These are phyloP conservation scores for Candida freyschussii DNA, from an alignment of 1,139 yeast species.

Conservation along the genomic window DNA sequence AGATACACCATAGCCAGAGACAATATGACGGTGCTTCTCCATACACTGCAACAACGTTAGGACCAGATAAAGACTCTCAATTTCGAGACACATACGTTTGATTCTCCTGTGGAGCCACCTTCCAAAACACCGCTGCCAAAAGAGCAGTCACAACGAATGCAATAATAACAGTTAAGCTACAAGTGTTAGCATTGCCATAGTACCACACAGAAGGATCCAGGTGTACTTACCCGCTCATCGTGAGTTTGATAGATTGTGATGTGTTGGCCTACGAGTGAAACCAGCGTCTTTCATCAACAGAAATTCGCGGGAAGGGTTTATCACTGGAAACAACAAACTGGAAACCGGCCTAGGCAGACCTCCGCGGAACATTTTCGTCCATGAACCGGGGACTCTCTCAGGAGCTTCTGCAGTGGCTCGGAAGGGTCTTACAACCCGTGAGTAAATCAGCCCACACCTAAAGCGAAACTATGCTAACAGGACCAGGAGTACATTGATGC, in stretches of 20 bases:
- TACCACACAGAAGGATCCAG: background rate
- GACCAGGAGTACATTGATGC: constrained; percentile 40
- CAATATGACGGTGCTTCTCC: constrained; percentile 85
- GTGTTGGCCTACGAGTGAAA: too few relatives aligned
- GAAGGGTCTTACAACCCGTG: constrained; percentile 45
- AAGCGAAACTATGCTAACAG: constrained; percentile 1
- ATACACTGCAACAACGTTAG: constrained; percentile 62
- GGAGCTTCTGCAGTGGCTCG: constrained; percentile 57
- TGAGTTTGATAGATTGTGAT: constrained; percentile 5
- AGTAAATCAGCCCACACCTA: constrained; percentile 14
- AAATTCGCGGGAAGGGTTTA: background rate
- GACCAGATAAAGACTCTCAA: constrained; percentile 5
- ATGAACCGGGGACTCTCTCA: constrained; percentile 27
- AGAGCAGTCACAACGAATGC: constrained; percentile 59
- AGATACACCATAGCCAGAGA: constrained; percentile 83
- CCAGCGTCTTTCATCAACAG: too few relatives aligned
- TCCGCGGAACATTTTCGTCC: too few relatives aligned
- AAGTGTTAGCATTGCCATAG: constrained; percentile 4
- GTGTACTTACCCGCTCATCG: constrained; percentile 13
- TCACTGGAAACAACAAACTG: constrained; percentile 3
- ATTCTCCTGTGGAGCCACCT: constrained; percentile 46
- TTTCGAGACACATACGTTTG: constrained; percentile 37
- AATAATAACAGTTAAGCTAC: constrained; percentile 67
- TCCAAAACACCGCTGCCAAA: constrained; percentile 54
- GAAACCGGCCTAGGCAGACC: too few relatives aligned